Base-by-base conservation (phyloP, 2,329 filamentous ascomycete genomes). In the Trichothecium roseum region DNA sequence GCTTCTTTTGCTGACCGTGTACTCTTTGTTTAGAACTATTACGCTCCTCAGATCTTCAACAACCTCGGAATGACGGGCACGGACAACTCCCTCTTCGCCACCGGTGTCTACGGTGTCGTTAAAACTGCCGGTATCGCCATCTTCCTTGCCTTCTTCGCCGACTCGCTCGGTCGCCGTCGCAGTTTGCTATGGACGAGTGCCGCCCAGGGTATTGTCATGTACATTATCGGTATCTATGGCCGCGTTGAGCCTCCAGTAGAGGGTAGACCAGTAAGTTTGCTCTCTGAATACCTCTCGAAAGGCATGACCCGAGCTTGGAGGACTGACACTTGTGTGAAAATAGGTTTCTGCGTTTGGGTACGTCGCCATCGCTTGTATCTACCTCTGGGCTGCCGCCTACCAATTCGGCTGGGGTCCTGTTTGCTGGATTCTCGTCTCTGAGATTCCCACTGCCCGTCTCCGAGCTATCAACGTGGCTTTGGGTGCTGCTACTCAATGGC, bases 201-300 rank as follows among this genome's bases (percentile, higher is more conserved):
- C 36, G 74, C 71, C 1, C 74, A 79, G 58, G 76, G 67, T 8
- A 42, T 68, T 13, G 66, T 71, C 43, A 80, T 84, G 74, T 73
- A 76, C 54, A 77, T 83, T 50, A 74, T 84, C 39, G 81, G 78
- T n/a, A 66, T 82, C 36, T 84, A 84, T 49, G 72, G 82, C 34
- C 68, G 77, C 28, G 68, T 78, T 37, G 60, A 68, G 38, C 74
- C 76, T 1, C 79, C 79, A 0, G 49, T 72, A 3, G 46, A 53
- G 4, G 74, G 69, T 9, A 49, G 60, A 3, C 48, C 63, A 4
- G 75, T 62, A 44, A 45, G 53, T 50, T 10, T 22, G 20, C 20
- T 24, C 10, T 6, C 20, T 6, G 6, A 24, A 24, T 6, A 24
- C 6, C 20, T 24, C 20, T 24, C n/a, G n/a, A n/a, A n/a, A n/a